A percentile compares a stretch with the other conserved stretches of the same genome.
phyloP scores from a whole-genome alignment of 2,329 filamentous ascomycete genomes.

The Calycina herbarum region DNA sequence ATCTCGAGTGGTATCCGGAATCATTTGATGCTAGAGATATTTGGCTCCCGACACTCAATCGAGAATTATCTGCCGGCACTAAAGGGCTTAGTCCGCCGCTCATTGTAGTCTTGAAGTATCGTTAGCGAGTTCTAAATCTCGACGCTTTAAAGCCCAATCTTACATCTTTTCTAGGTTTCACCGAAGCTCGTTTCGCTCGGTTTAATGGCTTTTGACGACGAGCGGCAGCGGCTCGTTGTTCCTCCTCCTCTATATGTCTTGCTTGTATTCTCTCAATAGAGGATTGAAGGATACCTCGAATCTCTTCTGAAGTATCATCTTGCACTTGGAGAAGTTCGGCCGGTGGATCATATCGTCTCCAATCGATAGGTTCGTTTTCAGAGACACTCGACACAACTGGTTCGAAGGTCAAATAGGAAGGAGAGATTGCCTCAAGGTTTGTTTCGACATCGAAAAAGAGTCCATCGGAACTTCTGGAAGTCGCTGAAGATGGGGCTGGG shows the following conservation, averaged over 20 bases:
- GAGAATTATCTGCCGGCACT: constrained; percentile 6
- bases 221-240: constrained; percentile 37
- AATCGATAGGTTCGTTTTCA: constrained; percentile 39
- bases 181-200: constrained; percentile 18
- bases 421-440: constrained; percentile 14
- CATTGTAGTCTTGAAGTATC: neutral
- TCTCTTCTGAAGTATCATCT: constrained; percentile 43
- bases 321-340: constrained; percentile 42
- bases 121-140: neutral
- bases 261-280: constrained; percentile 49
- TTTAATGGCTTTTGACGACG: constrained; percentile 34
- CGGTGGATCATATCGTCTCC: constrained; percentile 50
- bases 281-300: constrained; percentile 44
- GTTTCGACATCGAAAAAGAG: constrained; percentile 22
- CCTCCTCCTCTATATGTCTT: constrained; percentile 38
- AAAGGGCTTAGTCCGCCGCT: constrained; percentile 12
- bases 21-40: constrained; percentile 21
- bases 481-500: neutral
- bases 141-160: constrained; percentile 20
- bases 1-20: constrained; percentile 29
- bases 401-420: constrained; percentile 26
- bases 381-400: constrained; percentile 27
- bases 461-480: constrained; percentile 12
- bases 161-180: constrained; percentile 29
- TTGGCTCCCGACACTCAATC: constrained; percentile 19